Evolutionary conservation across 768 basidiomycete species (phyloP).

Genomic region (Gloeostereum incarnatum): DNA sequence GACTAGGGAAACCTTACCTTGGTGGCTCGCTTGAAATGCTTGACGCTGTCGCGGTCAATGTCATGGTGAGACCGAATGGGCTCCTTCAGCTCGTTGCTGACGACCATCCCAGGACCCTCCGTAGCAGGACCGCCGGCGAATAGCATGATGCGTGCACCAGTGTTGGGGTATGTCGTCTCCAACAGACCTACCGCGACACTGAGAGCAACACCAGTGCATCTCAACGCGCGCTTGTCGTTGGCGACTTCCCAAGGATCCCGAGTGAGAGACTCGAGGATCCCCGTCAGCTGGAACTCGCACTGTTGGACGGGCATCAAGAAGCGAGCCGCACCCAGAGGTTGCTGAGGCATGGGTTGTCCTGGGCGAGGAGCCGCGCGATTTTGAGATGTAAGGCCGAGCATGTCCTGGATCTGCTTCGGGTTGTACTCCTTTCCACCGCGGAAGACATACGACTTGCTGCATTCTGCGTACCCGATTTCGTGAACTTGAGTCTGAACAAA

Average conservation of each 20-base stretch:
- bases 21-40: constrained; percentile 93
- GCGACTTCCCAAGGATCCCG: constrained; percentile 98
- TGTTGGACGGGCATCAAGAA: constrained; percentile 90
- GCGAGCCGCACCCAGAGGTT: constrained; percentile 76
- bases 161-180: constrained; percentile 93
- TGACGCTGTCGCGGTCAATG: constrained; percentile 92
- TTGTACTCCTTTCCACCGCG: constrained; percentile 95
- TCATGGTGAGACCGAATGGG: constrained; percentile 98
- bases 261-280: constrained; percentile 78
- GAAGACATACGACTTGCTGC: constrained; percentile 98
- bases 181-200: constrained; percentile 89
- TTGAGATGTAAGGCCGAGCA: constrained; percentile 82
- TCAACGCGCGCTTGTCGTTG: constrained; percentile 83
- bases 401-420: constrained; percentile 95
- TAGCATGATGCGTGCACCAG: constrained; percentile 92
- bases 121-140: constrained; percentile 95
- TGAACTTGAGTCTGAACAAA: constrained; percentile 86
- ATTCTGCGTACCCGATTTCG: constrained; percentile 93
- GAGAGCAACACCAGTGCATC: constrained; percentile 93
- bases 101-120: constrained; percentile 96
- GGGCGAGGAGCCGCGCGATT: constrained; percentile 81
- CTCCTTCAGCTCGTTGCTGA: constrained; percentile 90
- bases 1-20: constrained; percentile 49
- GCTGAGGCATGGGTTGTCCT: constrained; percentile 72
- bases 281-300: constrained; percentile 93